Evolutionary conservation across 805 yeast genomes (phyloP).

Genomic region (Hanseniaspora taiwanica): DNA sequence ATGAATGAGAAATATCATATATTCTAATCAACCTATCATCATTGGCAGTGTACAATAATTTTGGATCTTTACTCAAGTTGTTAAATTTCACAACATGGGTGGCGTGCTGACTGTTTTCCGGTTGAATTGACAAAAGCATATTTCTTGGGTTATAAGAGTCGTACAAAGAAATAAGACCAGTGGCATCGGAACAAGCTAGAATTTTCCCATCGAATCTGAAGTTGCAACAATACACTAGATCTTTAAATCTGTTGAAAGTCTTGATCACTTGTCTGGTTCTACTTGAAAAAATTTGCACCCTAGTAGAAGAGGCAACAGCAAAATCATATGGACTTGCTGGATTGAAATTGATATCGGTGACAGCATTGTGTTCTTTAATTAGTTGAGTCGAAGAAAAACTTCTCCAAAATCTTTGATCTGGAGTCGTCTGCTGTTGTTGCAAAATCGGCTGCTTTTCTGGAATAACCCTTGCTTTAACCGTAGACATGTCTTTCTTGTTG

Average conservation of each 20-base stretch:
- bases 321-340: conserved; percentile 72
- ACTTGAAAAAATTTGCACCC: conserved; percentile 88
- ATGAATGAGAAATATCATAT: conserved; percentile 73
- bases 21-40: conserved; percentile 81
- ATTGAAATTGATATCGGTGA: conserved; percentile 76
- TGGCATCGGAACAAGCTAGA: conserved; percentile 87
- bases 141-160: conserved; percentile 74
- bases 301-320: conserved; percentile 82
- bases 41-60: conserved; percentile 60
- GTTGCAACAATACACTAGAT: conserved; percentile 84
- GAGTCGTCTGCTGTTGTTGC: conserved; percentile 67
- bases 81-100: conserved; percentile 91
- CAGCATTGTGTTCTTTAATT: conserved; percentile 87
- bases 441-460: conserved; percentile 60
- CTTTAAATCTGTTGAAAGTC: conserved; percentile 79
- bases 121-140: conserved; percentile 64
- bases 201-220: conserved; percentile 85
- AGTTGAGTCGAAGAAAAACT: conserved; percentile 75
- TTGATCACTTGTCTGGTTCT: conserved; percentile 84
- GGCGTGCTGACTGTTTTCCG: conserved; percentile 57
- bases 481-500: conserved; percentile 41
- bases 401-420: conserved; percentile 92
- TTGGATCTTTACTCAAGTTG: conserved; percentile 55
- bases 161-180: conserved; percentile 83
- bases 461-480: conserved; percentile 49